Conservation (phyloP, 306 rosid species). For the Gleditsia sinensis region DNA sequence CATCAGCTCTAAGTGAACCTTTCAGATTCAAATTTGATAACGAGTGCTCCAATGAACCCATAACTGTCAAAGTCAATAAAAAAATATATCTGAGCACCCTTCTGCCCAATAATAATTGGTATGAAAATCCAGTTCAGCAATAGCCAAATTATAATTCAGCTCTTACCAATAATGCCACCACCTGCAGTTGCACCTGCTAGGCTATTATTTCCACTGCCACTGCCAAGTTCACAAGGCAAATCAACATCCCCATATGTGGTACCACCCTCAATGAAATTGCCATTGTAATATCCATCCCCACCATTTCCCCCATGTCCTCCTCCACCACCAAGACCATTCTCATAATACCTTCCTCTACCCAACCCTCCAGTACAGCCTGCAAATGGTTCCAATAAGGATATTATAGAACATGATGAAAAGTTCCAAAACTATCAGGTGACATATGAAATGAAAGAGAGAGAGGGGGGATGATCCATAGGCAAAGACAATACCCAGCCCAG, state of each 20-base stretch:
- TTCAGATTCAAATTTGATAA: constrained; percentile 66
- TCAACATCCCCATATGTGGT: constrained; percentile 75
- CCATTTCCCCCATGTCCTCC: constrained; percentile 98
- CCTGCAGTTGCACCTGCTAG: constrained; percentile 87
- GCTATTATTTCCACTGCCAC: constrained; percentile 94
- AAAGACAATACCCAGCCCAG: constrained; percentile 76
- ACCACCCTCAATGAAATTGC: constrained; percentile 86
- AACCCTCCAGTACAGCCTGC: constrained; percentile 89
- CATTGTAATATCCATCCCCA: constrained; percentile 86
- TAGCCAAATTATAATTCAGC: constrained; percentile 27
- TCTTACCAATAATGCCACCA: constrained; percentile 95
- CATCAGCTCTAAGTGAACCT: constrained; percentile 86
- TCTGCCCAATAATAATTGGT: neutral
- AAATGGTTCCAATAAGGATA: constrained; percentile 34
- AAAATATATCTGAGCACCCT: neutral
- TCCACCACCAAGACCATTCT: constrained; percentile 84
- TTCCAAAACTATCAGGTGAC: constrained; percentile 21
- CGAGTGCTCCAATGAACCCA: constrained; percentile 93
- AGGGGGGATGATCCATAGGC: constrained; percentile 20
- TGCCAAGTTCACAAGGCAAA: constrained; percentile 97
- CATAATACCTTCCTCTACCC: constrained; percentile 70
- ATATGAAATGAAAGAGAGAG: neutral
- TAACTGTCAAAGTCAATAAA: constrained; percentile 53
- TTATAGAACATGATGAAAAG: constrained; percentile 19
- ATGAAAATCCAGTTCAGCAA: neutral